Base-by-base conservation (phyloP, 176 grass and related monocot species). In the Rhynchospora pubera region DNA sequence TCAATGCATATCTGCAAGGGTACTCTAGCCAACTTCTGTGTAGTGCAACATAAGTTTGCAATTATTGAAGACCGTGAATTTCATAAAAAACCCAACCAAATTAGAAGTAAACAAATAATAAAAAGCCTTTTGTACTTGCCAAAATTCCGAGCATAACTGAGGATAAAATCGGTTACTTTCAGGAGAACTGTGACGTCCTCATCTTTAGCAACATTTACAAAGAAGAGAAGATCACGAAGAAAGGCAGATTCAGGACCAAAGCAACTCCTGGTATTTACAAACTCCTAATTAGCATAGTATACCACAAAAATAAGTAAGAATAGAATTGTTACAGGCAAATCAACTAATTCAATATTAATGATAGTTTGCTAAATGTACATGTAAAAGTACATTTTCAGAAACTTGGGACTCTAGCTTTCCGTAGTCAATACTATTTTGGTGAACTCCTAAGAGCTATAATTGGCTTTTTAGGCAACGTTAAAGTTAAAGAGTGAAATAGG, bases 181-280 rank as follows among this genome's bases (percentile, higher is more conserved):
- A 84, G 85, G 87, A 99, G 92, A 82, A 95, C 57, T 73, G 57
- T 83, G 64, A 93, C 87, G 83, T 99, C 96, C 34, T 64, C 84
- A 70, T 82, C 87, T 71, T 95, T 87, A 62, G 86, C 90, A 61
- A 85, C 85, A 89, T 92, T 93, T 83, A 99, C 86, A 86, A 99
- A 99, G 86, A 99, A 99, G 70, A 99, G 72, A 66, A 99, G 86
- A 88, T 99, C 90, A 13, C 89, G 92, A 85, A 99, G 92, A 91
- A 95, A 99, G 19, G 91, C 81, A 76, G 92, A 95, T 67, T 90
- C 63, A 79, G 87, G 81, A 55, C 86, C 18, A 18, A 93, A 99
- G 70, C 60, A 91, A 84, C 43, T 82, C 92, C 96, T 99, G 92
- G 77, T 88, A 80, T 80, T 85, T 43, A 91, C 47, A 88, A 85